Evolutionary conservation across 352 stramenopile species (phyloP), one percentile per base, ranked within the genome.

Genomic region (Thalassiosira mediterranea): DNA sequence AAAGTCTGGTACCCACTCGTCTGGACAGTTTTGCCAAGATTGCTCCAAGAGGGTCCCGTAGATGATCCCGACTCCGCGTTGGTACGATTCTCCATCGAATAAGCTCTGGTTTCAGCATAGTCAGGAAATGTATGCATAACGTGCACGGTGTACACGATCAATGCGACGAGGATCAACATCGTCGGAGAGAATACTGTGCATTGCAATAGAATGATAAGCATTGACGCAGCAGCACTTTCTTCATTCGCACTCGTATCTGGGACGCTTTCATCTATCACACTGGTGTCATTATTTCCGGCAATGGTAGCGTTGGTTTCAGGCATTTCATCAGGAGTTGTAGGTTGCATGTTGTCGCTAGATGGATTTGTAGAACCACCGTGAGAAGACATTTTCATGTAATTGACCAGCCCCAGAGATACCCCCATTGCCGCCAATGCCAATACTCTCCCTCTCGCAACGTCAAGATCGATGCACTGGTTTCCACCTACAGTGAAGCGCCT

Each of bases 121-220:
- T 72, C 58, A 58, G 71, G 71, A 54, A 69, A 80, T 57, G 32
- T 57, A 25, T 47, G 38, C 25, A 80, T 73, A 19, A 74, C 40
- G 15, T 74, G 62, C 8, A 80, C 0, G 32, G 62, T 75, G 34
- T 74, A 80, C 3, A 29, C 11, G 10, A 61, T 34, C 38, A 80
- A 52, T 31, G 49, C 26, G 13, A 69, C 42, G n/a, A 80, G 29
- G 0, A 80, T 42, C 38, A 48, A 72, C 44, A 74, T 73, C 15
- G 56, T 63, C 7, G 64, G 56, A 66, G 71, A 80, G 34, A 74
- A 60, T 15, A 74, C 10, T 13, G 32, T 56, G 42, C 54, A 71
- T 59, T 59, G 58, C 26, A 73, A n/a, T 37, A 79, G 26, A 32
- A 57, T 52, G 1, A 57, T 46, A 17, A 79, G 21, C 17, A 48